These are phyloP conservation scores for Conringia planisiliqua DNA, from an alignment of 345 rosid genomes.

Conservation along the genomic window DNA sequence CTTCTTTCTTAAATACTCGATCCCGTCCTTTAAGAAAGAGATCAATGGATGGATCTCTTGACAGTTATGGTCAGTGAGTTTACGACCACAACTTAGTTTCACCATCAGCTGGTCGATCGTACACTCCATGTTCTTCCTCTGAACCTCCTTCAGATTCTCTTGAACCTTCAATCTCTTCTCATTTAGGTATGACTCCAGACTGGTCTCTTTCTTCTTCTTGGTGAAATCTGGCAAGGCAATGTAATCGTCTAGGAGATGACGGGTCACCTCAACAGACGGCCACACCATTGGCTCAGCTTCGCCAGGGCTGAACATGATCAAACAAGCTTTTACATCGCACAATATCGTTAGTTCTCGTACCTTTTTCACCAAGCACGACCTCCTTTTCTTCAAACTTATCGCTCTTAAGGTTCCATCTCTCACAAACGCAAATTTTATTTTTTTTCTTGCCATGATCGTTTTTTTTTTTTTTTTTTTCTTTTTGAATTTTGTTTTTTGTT, in stretches of 20 bases:
- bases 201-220: constrained; percentile 1
- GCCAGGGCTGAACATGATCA: constrained; percentile 47
- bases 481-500: neutral
- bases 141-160: neutral
- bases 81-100: neutral
- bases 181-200: constrained; percentile 16
- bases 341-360: constrained; percentile 52
- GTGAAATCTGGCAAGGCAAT: constrained; percentile 9
- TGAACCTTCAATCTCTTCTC: constrained; percentile 7
- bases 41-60: constrained; percentile 6
- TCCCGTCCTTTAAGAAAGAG: neutral
- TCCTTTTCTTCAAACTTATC: constrained; percentile 50
- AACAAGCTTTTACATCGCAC: constrained; percentile 53
- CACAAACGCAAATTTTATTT: constrained; percentile 46
- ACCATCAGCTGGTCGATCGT: constrained; percentile 23
- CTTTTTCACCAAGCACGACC: constrained; percentile 57
- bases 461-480: neutral
- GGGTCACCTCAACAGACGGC: constrained; percentile 37
- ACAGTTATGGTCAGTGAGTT: neutral
- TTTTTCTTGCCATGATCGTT: constrained; percentile 46
- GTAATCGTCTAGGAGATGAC: constrained; percentile 14
- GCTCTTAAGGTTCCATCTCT: constrained; percentile 39
- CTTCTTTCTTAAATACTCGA: neutral
- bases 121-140: constrained; percentile 1
- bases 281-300: constrained; percentile 46